Evolutionary conservation across 768 basidiomycete genomes (phyloP), one percentile per base, ranked within the genome.

Genomic region (Paxillus involutus): DNA sequence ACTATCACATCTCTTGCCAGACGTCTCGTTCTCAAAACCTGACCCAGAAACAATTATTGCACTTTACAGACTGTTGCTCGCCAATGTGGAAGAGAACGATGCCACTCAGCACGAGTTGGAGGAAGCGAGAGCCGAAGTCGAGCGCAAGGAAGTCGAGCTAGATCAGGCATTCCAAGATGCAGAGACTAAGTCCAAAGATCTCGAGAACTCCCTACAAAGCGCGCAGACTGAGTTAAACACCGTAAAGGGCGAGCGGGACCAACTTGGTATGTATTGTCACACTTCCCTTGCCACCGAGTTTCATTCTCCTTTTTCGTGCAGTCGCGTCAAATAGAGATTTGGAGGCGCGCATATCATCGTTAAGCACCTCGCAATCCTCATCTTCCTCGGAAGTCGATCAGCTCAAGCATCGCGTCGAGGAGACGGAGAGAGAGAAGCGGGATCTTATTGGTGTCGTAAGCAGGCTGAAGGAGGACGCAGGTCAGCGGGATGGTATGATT

Each of bases 351-450:
- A 62, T 94, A 55, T 64, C 81, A 6, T 67, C 79, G 0, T 71
- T 91, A 6, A 79, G 81, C 11, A 80, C 63, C 36, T 81, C 86
- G 0, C 82, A 87, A 42, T 76, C 82, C 11, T 76, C 83, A 0
- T 86, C 89, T 3, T 83, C 84, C 4, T 72, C 77, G 1, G 88
- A 88, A 64, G 67, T 83, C 8, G 84, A 84, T 35, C 67, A 72
- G 6, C 65, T 91, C 36, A 83, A 79, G 59, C 79, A 72, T 51
- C 81, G 83, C 37, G 72, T 88, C 4, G 85, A 91, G 19, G 89
- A 91, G 56, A 80, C 81, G 1, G 92, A 97, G 58, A 80, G 89
- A 50, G 95, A 97, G 76, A 97, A 97, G 72, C 84, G 93, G 33
- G 92, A 95, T 58, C 80, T 97, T 44, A 77, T 95, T 41, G 83